Evolutionary conservation across 1,284 basidiomycete species (phyloP), one percentile per base, ranked within the genome.

Genomic region (Hymenochaete sp.): DNA sequence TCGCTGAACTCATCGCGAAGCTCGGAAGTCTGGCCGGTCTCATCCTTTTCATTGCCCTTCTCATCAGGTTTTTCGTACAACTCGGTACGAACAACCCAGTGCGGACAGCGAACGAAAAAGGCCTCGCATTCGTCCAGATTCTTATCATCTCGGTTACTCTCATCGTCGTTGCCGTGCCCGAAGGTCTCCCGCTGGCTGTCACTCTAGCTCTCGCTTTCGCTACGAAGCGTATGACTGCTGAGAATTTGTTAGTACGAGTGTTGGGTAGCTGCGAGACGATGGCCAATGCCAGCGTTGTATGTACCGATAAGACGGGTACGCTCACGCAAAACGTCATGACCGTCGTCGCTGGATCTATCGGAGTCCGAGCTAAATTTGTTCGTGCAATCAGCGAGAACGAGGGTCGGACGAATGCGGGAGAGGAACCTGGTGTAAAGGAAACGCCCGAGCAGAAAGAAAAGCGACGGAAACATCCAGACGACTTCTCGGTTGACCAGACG

Each of bases 241-340:
- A 93, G 63, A 95, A 95, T 51, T 71, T 98, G 0, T 79, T 98
- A 38, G 95, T 98, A 14, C 91, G 95, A 53, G 85, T 98, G 2
- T 77, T 98, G 27, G 88, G 91, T 10, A 92, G 91, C 21, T 98
- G 95, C 65, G 95, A 98, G 70, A 98, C 91, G 5, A 98, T 98
- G 93, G 95, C 89, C 26, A 97, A 98, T 60, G 89, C 93, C 10
- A 95, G 86, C 18, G 93, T 97, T 51, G 77, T 97, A 22, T 97
- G 93, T 67, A 97, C 93, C 16, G 92, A 96, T 71, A 97, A 97
- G 70, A 95, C 93, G 1, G 89, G 89, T 39, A 87, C 92, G 5
- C 79, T 93, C 21, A 98, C 95, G 0, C 86, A 92, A 60, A 98
- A 98, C 68, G 72, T 72, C 57, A 98, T 98, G 95, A 79, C 82